phyloP scores from a whole-genome alignment of 2,329 filamentous ascomycete genomes.

The Diaporthe sp. region DNA sequence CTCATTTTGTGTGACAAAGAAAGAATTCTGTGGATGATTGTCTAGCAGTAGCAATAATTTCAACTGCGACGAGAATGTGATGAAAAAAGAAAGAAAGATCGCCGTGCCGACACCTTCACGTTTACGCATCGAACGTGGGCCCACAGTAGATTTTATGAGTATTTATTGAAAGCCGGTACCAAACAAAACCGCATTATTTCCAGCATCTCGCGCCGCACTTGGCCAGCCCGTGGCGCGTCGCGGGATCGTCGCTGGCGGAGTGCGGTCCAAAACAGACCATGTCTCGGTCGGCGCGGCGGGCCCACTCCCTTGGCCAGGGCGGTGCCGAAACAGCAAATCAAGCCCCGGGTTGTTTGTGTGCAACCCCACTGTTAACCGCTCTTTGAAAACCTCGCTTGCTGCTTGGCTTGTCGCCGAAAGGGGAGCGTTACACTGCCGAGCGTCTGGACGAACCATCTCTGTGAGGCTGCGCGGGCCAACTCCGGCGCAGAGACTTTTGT shows the following conservation, averaged over 20 bases:
- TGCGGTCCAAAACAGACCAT: neutral
- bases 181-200: neutral
- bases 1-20: neutral
- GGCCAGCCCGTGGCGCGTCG: neutral
- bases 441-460: neutral
- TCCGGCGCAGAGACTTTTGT: neutral
- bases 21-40: neutral
- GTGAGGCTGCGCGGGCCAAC: neutral
- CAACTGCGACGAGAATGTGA: neutral
- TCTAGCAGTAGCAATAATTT: neutral
- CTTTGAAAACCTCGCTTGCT: neutral
- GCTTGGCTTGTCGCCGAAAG: slow-evolving; percentile 14
- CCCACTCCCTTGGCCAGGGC: neutral
- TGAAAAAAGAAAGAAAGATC: neutral
- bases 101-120: neutral
- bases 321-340: slow-evolving; percentile 12
- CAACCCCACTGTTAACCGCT: neutral
- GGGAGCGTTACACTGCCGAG: neutral
- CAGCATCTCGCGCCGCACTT: neutral
- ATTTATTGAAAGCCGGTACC: neutral
- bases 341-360: neutral
- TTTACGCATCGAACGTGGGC: neutral
- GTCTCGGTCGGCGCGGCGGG: slow-evolving; percentile 29
- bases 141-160: neutral
- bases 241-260: slow-evolving; percentile 8